Evolutionary conservation across 2,329 filamentous ascomycete genomes (phyloP), one percentile per base, ranked within the genome.

Genomic region (Bisporella sp.): DNA sequence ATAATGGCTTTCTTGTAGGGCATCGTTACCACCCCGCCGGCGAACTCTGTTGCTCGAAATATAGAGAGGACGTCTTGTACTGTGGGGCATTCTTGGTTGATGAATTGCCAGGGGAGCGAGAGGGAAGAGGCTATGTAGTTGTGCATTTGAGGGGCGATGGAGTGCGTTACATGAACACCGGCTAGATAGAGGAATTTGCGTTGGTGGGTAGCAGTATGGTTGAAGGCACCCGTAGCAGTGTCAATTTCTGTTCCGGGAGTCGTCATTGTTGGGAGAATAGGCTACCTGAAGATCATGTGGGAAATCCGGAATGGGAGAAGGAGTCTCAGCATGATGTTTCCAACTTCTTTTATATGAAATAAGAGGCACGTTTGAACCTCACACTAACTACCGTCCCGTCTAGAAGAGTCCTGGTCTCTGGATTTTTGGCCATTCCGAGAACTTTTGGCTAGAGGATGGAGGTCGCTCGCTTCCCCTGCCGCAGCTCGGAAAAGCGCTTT

Each of bases 1-100:
- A 90, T 78, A 63, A 91, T 88, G 57, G 79, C 73, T 29, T 90
- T 78, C 65, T 92, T 92, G 73, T 89, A 84, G 1, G 87, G 87
- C 87, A 91, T 91, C 28, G 87, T 91, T 32, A 91, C 81, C 2
- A 85, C 82, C 21, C 82, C 67, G 76, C 81, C 82, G 60, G 82
- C 84, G 64, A 82, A 85, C 53, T 73, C 69, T 12, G 77, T 74
- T 53, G 83, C 69, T 53, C 74, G 71, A 31, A 79, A 72, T 6
- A 84, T 66, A 13, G 68, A 54, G 8, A 79, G 37, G 0, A 67
- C 58, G 2, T 67, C 63, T 5, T 69, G 59, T 2, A 72, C 53
- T 0, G 62, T 64, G 1, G 59, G 47, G 42, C 63, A 69, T 50
- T 71, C 64, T 9, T 62, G 62, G 41, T 59, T 61, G 21, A 56